A percentile compares a stretch with the other conserved stretches of the same genome.
These are phyloP conservation scores for Blastocystis sp. DNA, from an alignment of 352 stramenopile genomes.

Conservation along the genomic window DNA sequence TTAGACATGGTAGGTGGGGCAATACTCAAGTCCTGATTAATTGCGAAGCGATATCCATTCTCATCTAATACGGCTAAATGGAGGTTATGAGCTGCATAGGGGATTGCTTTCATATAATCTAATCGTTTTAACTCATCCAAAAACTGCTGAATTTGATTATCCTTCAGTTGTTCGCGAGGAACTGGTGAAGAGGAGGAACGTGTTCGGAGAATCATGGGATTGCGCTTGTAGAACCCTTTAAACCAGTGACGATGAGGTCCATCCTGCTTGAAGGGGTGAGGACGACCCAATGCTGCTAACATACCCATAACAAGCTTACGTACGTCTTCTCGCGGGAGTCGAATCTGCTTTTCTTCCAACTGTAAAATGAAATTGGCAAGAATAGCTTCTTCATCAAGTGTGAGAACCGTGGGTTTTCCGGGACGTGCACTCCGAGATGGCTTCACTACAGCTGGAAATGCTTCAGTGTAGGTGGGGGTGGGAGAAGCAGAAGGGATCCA, in stretches of 20 bases:
- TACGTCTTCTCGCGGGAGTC: conserved; percentile 64
- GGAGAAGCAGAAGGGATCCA: not conserved
- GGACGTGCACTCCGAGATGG: not conserved
- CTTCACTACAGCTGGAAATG: not conserved
- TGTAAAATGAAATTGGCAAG: conserved; percentile 57
- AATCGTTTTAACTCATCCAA: conserved; percentile 57
- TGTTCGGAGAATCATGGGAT: conserved; percentile 4
- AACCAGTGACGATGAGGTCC: conserved; percentile 67
- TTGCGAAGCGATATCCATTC: conserved; percentile 43
- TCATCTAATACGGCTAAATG: conserved; percentile 37
- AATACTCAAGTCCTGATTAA: not conserved
- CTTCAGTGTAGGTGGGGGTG: not conserved
- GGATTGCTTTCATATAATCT: not conserved
- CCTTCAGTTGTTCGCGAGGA: conserved; percentile 46
- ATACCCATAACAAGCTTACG: conserved; percentile 62
- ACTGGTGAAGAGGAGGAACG: not conserved
- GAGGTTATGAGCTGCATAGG: conserved; percentile 5
- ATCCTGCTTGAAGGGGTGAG: conserved; percentile 62
- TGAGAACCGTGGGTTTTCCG: conserved; percentile 66
- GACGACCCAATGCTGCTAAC: not conserved
- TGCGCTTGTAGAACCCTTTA: conserved; percentile 58
- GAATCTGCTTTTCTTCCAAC: conserved; percentile 52
- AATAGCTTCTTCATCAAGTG: conserved; percentile 49
- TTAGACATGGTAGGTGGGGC: not conserved
- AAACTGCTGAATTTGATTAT: conserved; percentile 63